A percentile compares a stretch with the other conserved stretches of the same genome.
Evolutionary conservation across 192 early-diverging fungal genomes (phyloP).

Genomic region (Gaertneriomyces semiglobifer): DNA sequence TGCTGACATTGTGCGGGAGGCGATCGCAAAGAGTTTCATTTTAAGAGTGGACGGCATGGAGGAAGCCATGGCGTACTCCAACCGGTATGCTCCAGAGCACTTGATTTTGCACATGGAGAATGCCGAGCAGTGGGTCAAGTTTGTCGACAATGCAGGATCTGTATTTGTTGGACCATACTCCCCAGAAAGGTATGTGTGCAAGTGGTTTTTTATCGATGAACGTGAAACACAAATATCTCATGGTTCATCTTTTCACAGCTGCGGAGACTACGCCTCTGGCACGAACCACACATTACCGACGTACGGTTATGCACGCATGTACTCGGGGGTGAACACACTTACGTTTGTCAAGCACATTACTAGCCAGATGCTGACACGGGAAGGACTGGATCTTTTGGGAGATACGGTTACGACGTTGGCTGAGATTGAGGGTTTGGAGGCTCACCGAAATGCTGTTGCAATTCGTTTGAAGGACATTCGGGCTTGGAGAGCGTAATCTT

Average conservation of each 20-base stretch:
- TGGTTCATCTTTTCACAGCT: constrained; percentile 44
- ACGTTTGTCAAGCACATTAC: constrained; percentile 99
- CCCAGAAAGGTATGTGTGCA: constrained; percentile 72
- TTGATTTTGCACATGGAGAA: constrained; percentile 88
- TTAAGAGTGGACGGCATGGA: constrained; percentile 66
- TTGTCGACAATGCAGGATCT: constrained; percentile 86
- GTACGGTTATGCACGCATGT: constrained; percentile 97
- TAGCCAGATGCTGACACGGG: constrained; percentile 80
- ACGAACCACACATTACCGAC: constrained; percentile 99
- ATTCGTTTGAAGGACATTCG: constrained; percentile 70
- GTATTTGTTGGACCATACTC: constrained; percentile 97
- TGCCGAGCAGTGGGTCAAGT: constrained; percentile 59
- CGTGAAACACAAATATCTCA: not conserved
- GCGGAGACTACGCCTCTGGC: constrained; percentile 98
- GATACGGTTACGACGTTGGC: constrained; percentile 93
- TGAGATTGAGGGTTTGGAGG: constrained; percentile 92
- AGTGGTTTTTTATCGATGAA: not conserved
- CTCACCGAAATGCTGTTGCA: constrained; percentile 94
- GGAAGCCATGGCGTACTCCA: constrained; percentile 87
- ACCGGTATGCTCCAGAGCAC: constrained; percentile 96
- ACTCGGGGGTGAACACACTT: constrained; percentile 94
- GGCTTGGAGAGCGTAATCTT: not conserved
- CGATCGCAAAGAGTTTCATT: constrained; percentile 82
- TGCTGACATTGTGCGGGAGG: constrained; percentile 80
- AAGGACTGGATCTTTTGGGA: constrained; percentile 77